Evolutionary conservation across 805 yeast species (phyloP), one percentile per base, ranked within the genome.

Genomic region (Yarrowia bubula): DNA sequence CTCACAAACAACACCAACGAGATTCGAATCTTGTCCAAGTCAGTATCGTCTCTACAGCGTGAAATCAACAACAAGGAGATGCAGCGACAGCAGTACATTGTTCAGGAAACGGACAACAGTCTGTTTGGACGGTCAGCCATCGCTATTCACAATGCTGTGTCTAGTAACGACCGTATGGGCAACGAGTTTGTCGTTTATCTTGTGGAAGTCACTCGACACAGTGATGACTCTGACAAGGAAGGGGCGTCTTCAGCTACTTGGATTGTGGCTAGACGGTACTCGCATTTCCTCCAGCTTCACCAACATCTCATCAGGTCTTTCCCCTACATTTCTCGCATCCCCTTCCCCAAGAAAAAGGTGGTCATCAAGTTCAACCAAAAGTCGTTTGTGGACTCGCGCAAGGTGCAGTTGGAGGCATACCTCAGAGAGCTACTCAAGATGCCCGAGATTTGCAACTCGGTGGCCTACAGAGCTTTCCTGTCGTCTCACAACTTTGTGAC

Each of bases 191-290:
- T 85, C 4, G 77, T 89, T 58, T 92, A 92, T 74, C 81, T 90
- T 33, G 87, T 93, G 35, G 91, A 87, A 70, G 90, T 93, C 4
- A 86, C 85, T 63, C 87, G 86, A 72, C 77, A 71, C 9, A 66
- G 65, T 6, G 67, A 66, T 0, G 83, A 83, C 2, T 43, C 51
- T 11, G 51, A 43, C 42, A 58, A 58, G 50, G 61, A 55, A 14
- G 47, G 47, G 1, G 80, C 78, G 2, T 73, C 77, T 8, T 78
- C 83, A 1, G 90, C 92, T 0, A 88, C 90, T 0, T 93, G 98
- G 98, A 85, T 90, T 63, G 89, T 92, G n/a, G 93, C 96, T 0
- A 78, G 97, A 69, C 79, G 98, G 66, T 92, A 86, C 72, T 89
- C 89, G 70, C 97, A 93, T 72, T 92, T 92, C 74, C 86, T 81